Evolutionary conservation across 2,329 filamentous ascomycete species (phyloP).

Genomic region (Penicillium hesseltinei): DNA sequence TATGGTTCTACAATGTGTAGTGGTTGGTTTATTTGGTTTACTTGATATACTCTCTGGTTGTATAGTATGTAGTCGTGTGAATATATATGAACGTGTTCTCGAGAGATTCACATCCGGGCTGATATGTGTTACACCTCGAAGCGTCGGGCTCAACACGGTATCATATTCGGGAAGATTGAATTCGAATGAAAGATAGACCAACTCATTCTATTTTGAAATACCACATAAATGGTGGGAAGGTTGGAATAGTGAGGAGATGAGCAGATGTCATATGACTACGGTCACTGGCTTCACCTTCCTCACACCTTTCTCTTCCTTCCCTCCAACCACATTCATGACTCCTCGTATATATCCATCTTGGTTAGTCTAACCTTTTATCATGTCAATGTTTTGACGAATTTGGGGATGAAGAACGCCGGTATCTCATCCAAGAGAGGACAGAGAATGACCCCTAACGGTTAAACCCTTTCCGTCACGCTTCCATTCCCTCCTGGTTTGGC

Average conservation of each 20-base stretch:
- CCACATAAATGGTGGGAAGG: not conserved
- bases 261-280: not conserved
- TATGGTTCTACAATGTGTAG: accelerated
- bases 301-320: not conserved
- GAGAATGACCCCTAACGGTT: not conserved
- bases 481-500: too few relatives aligned
- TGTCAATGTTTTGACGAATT: not conserved
- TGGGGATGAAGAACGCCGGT: not conserved
- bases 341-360: not conserved
- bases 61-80: not conserved
- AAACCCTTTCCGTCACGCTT: too few relatives aligned
- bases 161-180: too few relatives aligned
- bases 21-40: too few relatives aligned
- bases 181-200: not conserved
- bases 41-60: too few relatives aligned
- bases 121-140: not conserved
- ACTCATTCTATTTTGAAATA: not conserved
- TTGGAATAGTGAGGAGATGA: not conserved
- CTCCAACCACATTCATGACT: not conserved
- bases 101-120: not conserved
- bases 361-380: not conserved
- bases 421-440: not conserved
- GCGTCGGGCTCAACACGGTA: not conserved
- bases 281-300: not conserved
- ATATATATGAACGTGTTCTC: not conserved